Base-by-base conservation (phyloP, 441 rosid genomes). In the Croton laevigatus region DNA sequence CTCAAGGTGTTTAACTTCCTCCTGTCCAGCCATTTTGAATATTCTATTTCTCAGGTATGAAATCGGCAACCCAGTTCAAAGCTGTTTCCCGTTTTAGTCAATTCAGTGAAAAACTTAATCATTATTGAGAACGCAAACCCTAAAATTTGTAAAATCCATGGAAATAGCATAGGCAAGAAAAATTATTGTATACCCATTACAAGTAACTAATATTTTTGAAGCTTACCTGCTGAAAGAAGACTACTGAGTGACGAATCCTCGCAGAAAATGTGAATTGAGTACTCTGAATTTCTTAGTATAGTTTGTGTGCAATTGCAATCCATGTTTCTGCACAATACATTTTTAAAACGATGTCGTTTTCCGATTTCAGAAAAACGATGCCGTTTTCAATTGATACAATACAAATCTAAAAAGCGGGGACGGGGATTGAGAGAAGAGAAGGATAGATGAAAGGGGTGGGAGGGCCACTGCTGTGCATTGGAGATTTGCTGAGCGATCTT, bases 401-500 rank as follows among this genome's bases (percentile, higher is more conserved):
- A 5, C 38, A 7, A 37, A 58, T 38, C 14, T 5, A 3, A 0
- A 37, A 36, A 4, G 9, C 48, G 6, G 3, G 11, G 27, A 3
- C 53, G 5, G 11, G 13, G 53, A 44, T 51, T 13, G 36, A 3
- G 46, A 27, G 38, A 23, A 3, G 46, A 27, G 38, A 23, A 55
- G 32, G 49, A 37, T 58, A 49, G 74, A 91, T 89, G 97, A 88
- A 86, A 80, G 97, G 95, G 52, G 74, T 86, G 0, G 95, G 98
- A 80, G 98, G 97, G 22, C 98, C 98, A 40, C 77, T 91, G 76
- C 81, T 94, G 3, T 83, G 89, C 76, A 85, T 91, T 6, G 96
- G 93, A 17, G 98, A 93, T 87, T 87, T 91, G 78, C 84, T 93
- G 49, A 83, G 86, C 81, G 97, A 93, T 69, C 88, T 93, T 5